Conservation (phyloP, 176 grass and related monocot genomes). For the Aegilops bicornis region DNA sequence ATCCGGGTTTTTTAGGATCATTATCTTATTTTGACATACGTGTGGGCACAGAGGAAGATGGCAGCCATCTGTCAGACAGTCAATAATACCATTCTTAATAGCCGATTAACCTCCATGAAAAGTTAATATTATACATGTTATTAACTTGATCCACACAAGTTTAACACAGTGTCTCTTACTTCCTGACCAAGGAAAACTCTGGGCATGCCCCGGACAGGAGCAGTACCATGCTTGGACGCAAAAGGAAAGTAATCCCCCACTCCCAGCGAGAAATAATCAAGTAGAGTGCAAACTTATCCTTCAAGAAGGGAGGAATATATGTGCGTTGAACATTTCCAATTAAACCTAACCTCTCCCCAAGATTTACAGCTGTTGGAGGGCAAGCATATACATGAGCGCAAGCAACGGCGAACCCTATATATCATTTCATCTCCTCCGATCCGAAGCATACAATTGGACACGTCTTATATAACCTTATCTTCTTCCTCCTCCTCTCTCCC, state of each 20-base stretch:
- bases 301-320: not conserved
- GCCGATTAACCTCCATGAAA: not conserved
- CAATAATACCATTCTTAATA: not conserved
- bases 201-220: not conserved
- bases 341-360: conserved; percentile 3
- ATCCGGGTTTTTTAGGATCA: too few species aligned
- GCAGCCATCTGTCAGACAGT: not conserved
- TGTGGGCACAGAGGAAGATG: not conserved
- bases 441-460: not conserved
- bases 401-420: not conserved
- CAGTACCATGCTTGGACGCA: not conserved
- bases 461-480: conserved; percentile 27
- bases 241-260: not conserved
- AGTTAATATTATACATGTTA: not conserved
- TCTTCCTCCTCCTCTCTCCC: not conserved
- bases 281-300: not conserved
- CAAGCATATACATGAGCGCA: not conserved
- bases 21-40: not conserved
- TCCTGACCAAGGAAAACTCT: not conserved
- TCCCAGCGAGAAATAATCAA: not conserved
- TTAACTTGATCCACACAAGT: not conserved
- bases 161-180: not conserved
- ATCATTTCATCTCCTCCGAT: not conserved
- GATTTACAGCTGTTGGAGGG: conserved; percentile 24
- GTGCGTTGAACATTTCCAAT: not conserved